A percentile compares a stretch with the other conserved stretches of the same genome.
phyloP scores from a whole-genome alignment of 805 yeast species.

The Kluyveromyces lactis region DNA sequence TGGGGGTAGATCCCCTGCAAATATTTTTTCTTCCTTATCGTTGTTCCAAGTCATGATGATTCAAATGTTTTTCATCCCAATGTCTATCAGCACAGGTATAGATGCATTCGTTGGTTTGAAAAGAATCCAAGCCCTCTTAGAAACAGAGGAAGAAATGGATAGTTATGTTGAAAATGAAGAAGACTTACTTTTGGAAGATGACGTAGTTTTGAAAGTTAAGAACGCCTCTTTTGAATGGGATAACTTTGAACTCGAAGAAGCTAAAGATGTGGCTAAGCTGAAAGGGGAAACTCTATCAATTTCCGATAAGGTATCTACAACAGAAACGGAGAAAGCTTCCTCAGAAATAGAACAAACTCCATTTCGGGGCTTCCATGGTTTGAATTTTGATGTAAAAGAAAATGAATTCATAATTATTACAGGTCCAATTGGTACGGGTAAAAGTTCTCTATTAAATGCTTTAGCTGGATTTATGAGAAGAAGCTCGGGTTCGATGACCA shows the following conservation, averaged over 20 bases:
- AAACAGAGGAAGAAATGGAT: conserved; percentile 32
- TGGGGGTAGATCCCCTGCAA: conserved; percentile 42
- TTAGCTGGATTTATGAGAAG: conserved; percentile 54
- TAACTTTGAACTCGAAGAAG: conserved; percentile 31
- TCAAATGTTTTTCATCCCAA: conserved; percentile 61
- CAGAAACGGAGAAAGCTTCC: conserved; percentile 2
- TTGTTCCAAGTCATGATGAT: conserved; percentile 54
- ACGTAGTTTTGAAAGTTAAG: conserved; percentile 40
- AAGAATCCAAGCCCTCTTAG: conserved; percentile 47
- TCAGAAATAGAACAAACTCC: conserved; percentile 24
- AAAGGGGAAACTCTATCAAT: conserved; percentile 5
- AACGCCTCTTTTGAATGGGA: conserved; percentile 67
- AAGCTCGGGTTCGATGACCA: conserved; percentile 38
- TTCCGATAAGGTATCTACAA: not conserved
- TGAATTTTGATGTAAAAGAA: conserved; percentile 45
- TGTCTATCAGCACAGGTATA: conserved; percentile 57
- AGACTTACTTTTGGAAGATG: conserved; percentile 13
- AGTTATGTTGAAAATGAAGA: conserved; percentile 15
- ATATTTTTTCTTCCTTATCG: conserved; percentile 62
- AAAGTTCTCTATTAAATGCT: conserved; percentile 54
- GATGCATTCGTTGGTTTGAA: conserved; percentile 58
- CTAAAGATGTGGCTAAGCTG: conserved; percentile 23
- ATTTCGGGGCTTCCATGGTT: conserved; percentile 37
- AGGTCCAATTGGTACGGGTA: conserved; percentile 14
- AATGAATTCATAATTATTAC: conserved; percentile 71